Percentiles rank a stretch among this genome's conserved stretches.
These are phyloP conservation scores for Tricholoma flavovirens DNA, from an alignment of 768 basidiomycete genomes.

Conservation along the genomic window DNA sequence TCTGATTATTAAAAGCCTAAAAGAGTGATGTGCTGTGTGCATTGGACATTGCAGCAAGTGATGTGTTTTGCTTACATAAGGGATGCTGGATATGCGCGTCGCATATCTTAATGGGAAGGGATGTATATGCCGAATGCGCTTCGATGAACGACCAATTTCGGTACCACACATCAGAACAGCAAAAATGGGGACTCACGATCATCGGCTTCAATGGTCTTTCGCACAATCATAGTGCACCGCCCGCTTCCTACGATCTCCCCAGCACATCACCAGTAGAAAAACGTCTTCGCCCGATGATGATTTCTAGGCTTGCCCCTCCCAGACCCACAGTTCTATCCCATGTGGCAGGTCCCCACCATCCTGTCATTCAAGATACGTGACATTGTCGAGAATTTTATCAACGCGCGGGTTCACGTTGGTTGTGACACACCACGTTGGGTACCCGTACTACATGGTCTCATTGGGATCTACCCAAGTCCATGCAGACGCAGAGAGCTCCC, in stretches of 20 bases:
- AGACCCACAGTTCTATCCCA: constrained; percentile 59
- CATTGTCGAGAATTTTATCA: constrained; percentile 40
- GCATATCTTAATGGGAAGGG: no score
- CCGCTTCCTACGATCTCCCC: constrained; percentile 62
- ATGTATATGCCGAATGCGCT: constrained; percentile 66
- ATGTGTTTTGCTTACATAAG: no score
- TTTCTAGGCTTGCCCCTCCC: constrained; percentile 26
- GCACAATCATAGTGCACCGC: constrained; percentile 45
- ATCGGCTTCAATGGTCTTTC: constrained; percentile 27
- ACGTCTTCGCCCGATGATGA: not conserved
- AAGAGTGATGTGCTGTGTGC: no score
- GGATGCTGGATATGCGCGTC: no score
- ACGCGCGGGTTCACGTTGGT: constrained; percentile 66
- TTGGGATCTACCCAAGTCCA: constrained; percentile 75
- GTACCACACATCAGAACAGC: constrained; percentile 27
- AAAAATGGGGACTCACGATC: constrained; percentile 33
- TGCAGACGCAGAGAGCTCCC: no score
- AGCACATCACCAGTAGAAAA: constrained; percentile 38
- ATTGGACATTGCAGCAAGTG: no score
- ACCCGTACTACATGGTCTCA: constrained; percentile 60
- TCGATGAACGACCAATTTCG: constrained; percentile 81
- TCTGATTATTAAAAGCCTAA: no score
- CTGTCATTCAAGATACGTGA: constrained; percentile 30
- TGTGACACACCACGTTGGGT: constrained; percentile 53
- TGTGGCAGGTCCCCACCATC: constrained; percentile 28